Evolutionary conservation across 257 asterid species (phyloP).

Genomic region (Thymus quinquecostatus): DNA sequence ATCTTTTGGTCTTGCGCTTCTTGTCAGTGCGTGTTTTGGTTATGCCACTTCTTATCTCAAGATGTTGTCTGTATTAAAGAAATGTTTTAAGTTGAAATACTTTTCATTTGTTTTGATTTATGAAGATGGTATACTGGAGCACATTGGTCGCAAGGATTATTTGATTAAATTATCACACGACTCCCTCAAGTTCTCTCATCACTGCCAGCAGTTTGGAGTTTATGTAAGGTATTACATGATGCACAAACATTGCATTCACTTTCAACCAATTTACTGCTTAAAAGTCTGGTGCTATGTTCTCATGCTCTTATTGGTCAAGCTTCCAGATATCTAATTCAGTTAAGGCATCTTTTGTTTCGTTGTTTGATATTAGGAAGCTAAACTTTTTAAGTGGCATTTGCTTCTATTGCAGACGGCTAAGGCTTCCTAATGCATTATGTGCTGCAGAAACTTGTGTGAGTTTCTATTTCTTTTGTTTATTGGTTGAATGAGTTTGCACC

Average conservation of each 20-base stretch:
- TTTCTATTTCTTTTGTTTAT: conserved; percentile 31
- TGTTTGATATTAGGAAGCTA: conserved; percentile 20
- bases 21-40: conserved; percentile 19
- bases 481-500: conserved; percentile 23
- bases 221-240: conserved; percentile 63
- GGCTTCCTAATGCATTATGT: conserved; percentile 76
- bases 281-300: conserved; percentile 19
- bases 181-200: conserved; percentile 66
- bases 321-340: background rate
- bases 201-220: conserved; percentile 74
- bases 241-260: conserved; percentile 26
- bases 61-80: conserved; percentile 5
- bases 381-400: conserved; percentile 19
- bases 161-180: conserved; percentile 31
- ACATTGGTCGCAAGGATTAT: conserved; percentile 50
- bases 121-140: conserved; percentile 62
- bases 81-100: background rate
- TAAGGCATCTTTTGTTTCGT: background rate
- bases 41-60: conserved; percentile 3
- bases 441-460: conserved; percentile 86
- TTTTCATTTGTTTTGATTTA: conserved; percentile 30
- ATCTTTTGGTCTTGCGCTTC: conserved; percentile 7
- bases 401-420: conserved; percentile 71
- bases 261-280: conserved; percentile 14
- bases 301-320: conserved; percentile 13